Evolutionary conservation across 352 stramenopile genomes (phyloP), one percentile per base, ranked within the genome.

Genomic region (Pythium scleroteichum): DNA sequence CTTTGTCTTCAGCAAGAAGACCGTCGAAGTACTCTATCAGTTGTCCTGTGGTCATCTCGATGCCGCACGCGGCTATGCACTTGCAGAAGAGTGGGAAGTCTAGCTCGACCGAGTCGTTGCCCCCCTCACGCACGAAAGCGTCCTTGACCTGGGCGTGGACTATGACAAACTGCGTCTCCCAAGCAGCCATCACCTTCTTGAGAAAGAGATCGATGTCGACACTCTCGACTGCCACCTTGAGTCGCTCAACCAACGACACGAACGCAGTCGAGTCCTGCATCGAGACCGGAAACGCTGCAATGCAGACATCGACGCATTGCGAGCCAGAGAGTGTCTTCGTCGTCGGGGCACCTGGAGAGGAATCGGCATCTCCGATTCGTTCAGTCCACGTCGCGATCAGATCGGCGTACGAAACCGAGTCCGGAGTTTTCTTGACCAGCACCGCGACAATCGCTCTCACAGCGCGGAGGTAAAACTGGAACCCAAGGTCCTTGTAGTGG

Each of bases 361-460:
- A 56, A 27, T 91, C 79, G 0, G 75, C 79, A n/a, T 90, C 81
- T n/a, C 81, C 79, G 53, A 91, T 87, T 27, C 63, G 79, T 39
- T 88, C 81, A 3, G 68, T 85, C 77, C 79, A 91, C 47, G 76
- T 50, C 0, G 71, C 62, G 22, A 89, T 73, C 7, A 87, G 66
- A 1, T 71, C 47, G 7, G 69, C 71, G 27, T 82, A 87, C 1
- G 77, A 62, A 1, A 86, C 39, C 13, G 64, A 19, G 33, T 68
- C 53, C n/a, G 62, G 6, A 0, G 64, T 20, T 54, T 76, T 86
- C 63, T 79, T 81, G 3, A 65, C 46, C 32, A 73, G 66, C 27
- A 80, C 45, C 6, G 57, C 69, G 20, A 83, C 56, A 2, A 88
- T 54, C 12, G 56, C 69, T 65, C 84, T 86, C 16, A 85, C 48